Evolutionary conservation across 148 eudicot species (phyloP).

Genomic region (Chenopodium formosanum): DNA sequence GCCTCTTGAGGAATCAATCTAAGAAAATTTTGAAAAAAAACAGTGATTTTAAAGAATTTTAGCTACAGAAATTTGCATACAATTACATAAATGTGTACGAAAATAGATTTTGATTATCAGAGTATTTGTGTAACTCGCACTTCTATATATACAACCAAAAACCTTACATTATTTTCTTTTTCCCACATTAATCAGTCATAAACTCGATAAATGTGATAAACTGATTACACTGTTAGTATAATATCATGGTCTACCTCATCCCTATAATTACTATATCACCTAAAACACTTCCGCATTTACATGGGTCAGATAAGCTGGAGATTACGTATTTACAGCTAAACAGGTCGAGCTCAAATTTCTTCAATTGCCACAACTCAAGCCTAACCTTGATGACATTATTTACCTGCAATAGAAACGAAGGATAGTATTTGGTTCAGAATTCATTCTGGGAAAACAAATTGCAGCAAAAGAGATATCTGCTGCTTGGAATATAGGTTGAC

Average conservation of each 20-base stretch:
- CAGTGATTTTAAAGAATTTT: too few species aligned
- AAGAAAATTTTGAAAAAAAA: too few species aligned
- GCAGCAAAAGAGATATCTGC: too few species aligned
- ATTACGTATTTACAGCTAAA: constrained; percentile 5
- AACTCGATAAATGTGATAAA: neutral
- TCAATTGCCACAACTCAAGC: neutral
- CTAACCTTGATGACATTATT: constrained; percentile 13
- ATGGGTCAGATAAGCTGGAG: neutral
- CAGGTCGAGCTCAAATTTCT: neutral
- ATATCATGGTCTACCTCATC: neutral
- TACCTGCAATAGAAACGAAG: constrained; percentile 25
- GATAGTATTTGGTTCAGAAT: neutral
- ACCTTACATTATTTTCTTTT: neutral
- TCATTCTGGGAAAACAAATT: neutral
- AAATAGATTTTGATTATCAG: neutral
- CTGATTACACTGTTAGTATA: neutral
- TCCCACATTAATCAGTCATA: neutral
- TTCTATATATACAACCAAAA: neutral
- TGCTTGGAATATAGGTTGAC: too few species aligned
- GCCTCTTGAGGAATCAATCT: too few species aligned
- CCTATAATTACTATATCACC: constrained; percentile 1
- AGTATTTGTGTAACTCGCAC: neutral
- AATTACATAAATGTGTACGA: too few species aligned
- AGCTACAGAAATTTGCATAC: too few species aligned
- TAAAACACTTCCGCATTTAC: constrained; percentile 6